Conservation (phyloP, 306 rosid species). For the Vachellia collinsii region DNA sequence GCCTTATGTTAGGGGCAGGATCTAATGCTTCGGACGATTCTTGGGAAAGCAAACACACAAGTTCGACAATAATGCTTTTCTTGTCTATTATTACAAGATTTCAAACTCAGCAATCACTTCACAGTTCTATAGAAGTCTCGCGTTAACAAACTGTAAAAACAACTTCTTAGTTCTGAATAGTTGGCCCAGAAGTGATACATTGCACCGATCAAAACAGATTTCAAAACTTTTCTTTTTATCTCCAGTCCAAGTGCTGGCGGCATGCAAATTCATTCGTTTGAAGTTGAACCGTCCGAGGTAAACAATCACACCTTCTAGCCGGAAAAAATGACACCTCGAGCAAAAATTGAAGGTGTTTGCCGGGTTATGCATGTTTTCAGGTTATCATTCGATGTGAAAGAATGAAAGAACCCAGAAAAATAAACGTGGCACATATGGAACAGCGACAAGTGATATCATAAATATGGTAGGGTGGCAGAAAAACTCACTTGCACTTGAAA, state of each 20-base stretch:
- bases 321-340: neutral
- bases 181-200: slow-evolving; percentile 3
- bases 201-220: slow-evolving; percentile 25
- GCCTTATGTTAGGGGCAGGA: no score
- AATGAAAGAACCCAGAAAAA: neutral
- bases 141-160: slow-evolving; percentile 4
- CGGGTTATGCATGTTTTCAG: neutral
- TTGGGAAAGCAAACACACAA: slow-evolving; percentile 13
- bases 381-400: neutral
- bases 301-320: neutral
- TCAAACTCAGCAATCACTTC: neutral
- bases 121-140: neutral
- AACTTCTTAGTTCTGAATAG: neutral
- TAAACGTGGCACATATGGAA: neutral
- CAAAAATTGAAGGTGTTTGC: neutral
- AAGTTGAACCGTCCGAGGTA: neutral
- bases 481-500: slow-evolving; percentile 76
- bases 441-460: neutral
- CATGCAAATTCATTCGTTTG: neutral
- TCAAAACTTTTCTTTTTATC: slow-evolving; percentile 12
- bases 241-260: neutral
- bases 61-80: neutral
- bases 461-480: slow-evolving; percentile 30
- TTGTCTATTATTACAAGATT: neutral
- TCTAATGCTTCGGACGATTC: neutral